Conservation (phyloP, 1,284 basidiomycete species). For the Cryptococcus sp. region DNA sequence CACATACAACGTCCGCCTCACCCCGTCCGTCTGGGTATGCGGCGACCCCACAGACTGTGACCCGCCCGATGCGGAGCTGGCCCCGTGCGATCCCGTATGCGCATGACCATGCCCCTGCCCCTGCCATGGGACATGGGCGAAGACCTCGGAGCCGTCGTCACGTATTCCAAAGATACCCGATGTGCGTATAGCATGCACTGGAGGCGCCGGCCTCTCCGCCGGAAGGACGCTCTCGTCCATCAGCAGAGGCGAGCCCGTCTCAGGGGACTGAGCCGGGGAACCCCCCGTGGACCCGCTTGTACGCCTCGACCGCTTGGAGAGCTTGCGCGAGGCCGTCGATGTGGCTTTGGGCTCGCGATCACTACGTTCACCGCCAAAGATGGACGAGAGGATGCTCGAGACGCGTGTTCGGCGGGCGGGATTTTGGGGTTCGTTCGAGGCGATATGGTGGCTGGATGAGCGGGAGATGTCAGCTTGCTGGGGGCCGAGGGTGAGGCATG, state of each 20-base stretch:
- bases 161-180: constrained; percentile 33
- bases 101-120: background rate
- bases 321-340: background rate
- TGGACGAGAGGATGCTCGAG: constrained; percentile 16
- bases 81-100: background rate
- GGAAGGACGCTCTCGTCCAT: background rate
- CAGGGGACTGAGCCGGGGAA: constrained; percentile 1
- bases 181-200: constrained; percentile 20
- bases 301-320: constrained; percentile 8
- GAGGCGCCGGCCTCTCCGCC: background rate
- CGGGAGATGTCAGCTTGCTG: no score
- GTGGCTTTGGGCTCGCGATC: background rate
- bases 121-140: background rate
- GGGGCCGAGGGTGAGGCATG: no score
- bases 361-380: constrained; percentile 10
- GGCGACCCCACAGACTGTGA: constrained; percentile 9
- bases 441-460: background rate
- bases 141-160: constrained; percentile 32
- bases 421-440: background rate
- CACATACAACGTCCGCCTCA: constrained; percentile 19
- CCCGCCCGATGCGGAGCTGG: constrained; percentile 1
- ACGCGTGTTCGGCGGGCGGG: constrained; percentile 9
- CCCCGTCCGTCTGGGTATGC: constrained; percentile 11
- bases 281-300: background rate
- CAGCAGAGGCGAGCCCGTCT: background rate